A percentile compares a stretch with the other conserved stretches of the same genome.
Evolutionary conservation across 208 protist species (phyloP).

Genomic region (Leishmania lainsoni): DNA sequence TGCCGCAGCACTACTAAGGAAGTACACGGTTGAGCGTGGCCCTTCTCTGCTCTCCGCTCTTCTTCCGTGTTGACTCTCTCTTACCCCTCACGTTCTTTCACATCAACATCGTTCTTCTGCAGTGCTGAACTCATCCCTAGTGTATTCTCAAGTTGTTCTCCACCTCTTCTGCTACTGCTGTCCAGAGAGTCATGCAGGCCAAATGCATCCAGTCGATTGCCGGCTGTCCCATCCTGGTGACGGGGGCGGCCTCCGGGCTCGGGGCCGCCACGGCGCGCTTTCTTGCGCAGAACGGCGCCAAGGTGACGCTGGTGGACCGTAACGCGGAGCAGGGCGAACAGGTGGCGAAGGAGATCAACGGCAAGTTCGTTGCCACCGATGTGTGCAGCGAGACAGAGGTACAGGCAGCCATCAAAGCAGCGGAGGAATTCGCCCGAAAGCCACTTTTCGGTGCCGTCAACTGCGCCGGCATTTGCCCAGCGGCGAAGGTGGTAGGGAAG

Average conservation of each 20-base stretch:
- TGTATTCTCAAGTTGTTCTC: background rate
- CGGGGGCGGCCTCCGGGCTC: slow-evolving; percentile 51
- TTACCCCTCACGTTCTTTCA: background rate
- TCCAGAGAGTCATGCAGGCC: slow-evolving; percentile 2
- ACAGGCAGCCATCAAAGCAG: slow-evolving; percentile 43
- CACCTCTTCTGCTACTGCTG: background rate
- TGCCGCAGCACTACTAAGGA: background rate
- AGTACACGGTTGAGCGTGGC: background rate
- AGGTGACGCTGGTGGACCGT: slow-evolving; percentile 53
- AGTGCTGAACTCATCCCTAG: background rate
- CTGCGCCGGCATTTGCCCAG: slow-evolving; percentile 65
- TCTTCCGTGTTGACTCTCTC: background rate
- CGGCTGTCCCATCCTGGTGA: slow-evolving; percentile 46
- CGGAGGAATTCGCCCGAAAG: slow-evolving; percentile 46
- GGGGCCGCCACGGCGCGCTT: slow-evolving; percentile 43
- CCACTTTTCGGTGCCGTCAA: slow-evolving; percentile 73
- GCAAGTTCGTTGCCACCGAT: slow-evolving; percentile 38
- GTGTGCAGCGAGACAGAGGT: slow-evolving; percentile 59
- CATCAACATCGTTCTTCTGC: background rate
- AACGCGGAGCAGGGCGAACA: slow-evolving; percentile 37
- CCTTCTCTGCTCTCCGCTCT: background rate
- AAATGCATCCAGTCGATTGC: slow-evolving; percentile 31
- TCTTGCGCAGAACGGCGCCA: slow-evolving; percentile 40
- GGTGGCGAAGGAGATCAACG: slow-evolving; percentile 37
- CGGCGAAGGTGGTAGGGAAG: slow-evolving; percentile 37